Evolutionary conservation across 2,329 filamentous ascomycete genomes (phyloP).

Genomic region (Ophiosphaerella herpotricha): DNA sequence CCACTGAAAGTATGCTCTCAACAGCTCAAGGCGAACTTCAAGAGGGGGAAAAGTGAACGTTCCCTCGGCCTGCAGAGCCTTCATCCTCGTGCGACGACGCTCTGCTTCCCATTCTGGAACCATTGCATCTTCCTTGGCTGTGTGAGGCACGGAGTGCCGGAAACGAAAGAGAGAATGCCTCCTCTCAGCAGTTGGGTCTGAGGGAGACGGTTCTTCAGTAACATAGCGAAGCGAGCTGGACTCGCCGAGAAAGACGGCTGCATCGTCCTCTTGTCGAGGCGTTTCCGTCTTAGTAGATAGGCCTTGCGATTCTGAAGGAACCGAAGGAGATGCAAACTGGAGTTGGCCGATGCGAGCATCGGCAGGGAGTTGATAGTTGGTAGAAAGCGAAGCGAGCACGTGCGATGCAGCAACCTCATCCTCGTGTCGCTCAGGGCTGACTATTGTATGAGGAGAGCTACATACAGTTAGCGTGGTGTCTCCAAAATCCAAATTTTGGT

Average conservation of each 20-base stretch:
- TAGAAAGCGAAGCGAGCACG: slow-evolving; percentile 33
- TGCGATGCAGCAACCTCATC: slow-evolving; percentile 37
- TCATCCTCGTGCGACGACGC: slow-evolving; percentile 42
- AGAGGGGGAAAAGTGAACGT: slow-evolving; percentile 54
- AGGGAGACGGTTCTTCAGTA: slow-evolving; percentile 33
- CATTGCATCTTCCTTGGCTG: slow-evolving; percentile 40
- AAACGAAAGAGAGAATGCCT: slow-evolving; percentile 23
- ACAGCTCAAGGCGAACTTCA: slow-evolving; percentile 49
- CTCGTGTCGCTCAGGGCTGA: slow-evolving; percentile 28
- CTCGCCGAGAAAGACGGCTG: slow-evolving; percentile 51
- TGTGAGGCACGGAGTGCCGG: slow-evolving; percentile 41
- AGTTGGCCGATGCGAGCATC: slow-evolving; percentile 18
- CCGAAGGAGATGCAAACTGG: slow-evolving; percentile 17
- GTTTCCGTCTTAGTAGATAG: slow-evolving; percentile 18
- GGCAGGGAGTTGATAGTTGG: slow-evolving; percentile 29
- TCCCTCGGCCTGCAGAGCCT: slow-evolving; percentile 46
- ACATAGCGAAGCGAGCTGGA: slow-evolving; percentile 57
- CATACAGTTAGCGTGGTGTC: not conserved
- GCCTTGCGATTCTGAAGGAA: slow-evolving; percentile 12
- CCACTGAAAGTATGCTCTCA: slow-evolving; percentile 61
- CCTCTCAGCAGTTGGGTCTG: slow-evolving; percentile 36
- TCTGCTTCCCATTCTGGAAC: slow-evolving; percentile 44
- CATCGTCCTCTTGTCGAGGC: slow-evolving; percentile 28
- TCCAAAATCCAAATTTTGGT: not conserved
- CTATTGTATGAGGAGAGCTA: slow-evolving; percentile 5